Base-by-base conservation (phyloP, 805 yeast genomes). In the Starmera dryadoides region DNA sequence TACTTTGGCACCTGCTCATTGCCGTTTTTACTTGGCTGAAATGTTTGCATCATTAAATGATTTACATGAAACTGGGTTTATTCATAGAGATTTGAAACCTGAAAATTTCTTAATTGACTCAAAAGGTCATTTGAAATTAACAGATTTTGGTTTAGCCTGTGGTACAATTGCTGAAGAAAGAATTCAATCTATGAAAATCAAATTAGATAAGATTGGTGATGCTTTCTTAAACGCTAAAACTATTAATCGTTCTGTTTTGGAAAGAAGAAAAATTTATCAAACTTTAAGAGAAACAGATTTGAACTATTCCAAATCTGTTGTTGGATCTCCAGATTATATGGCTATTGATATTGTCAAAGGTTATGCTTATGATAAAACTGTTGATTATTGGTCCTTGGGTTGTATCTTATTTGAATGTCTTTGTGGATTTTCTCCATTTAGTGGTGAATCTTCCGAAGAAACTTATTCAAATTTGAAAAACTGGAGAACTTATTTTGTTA, bases 321-420 rank as follows among this genome's bases (percentile, higher is more conserved):
- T 93, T 14, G 99, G 99, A 1, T 85, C 95, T 5, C 99, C 99
- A 1, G 99, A 93, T 62, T 93, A 93, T 58, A 93, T 93, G 99
- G 98, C 99, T 1, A 70, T 93, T 37, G 99, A 93, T 61, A 98
- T 93, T 11, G 74, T 93, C 39, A 55, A 50, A 34, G 98, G 98
- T 7, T 84, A 83, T 55, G 79, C 81, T 42, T 93, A 93, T 60
- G 96, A 93, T 58, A 89, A 82, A 59, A 91, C 98, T 14, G 95
- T 94, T 42, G 99, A 93, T 66, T 93, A 93, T 60, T 93, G 99
- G 99, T 89, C 98, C 0, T 69, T 93, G 42, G 99, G 98, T 4
- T 93, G 98, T 63, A 93, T 93, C 81, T 68, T 93, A 30, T 93
- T 91, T 59, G 99, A 93, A 64, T 86, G 96, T 35, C 75, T 93